Evolutionary conservation across 306 rosid genomes (phyloP), one percentile per base, ranked within the genome.

Genomic region (Prosopis cineraria): DNA sequence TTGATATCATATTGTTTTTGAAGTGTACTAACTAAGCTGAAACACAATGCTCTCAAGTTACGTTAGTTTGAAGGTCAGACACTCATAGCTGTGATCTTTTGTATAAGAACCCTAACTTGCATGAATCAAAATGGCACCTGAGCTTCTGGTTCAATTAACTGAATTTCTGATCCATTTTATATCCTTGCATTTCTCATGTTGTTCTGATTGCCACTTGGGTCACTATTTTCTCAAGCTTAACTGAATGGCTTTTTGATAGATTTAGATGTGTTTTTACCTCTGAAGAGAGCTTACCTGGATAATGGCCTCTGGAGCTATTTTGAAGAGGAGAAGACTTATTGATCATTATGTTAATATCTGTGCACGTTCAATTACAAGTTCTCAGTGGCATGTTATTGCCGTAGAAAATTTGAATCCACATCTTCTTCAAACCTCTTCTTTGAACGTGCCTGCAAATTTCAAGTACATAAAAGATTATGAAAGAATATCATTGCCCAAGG

Each of bases 261-360:
- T 81, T 63, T 64, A 66, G 58, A 81, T 69, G 36, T 34, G 66
- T 17, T 17, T 47, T 65, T 41, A 67, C 25, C 62, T 37, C 34
- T 63, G 77, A 80, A 77, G 76, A 25, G 9, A 44, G 10, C 29
- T 36, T 30, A 73, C 41, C 73, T 73, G 10, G 24, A 63, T 19
- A 77, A 94, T 91, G 97, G 94, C 96, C 25, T 85, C 87, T 1
- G 79, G 81, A 81, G 89, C 94, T 34, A 81, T 94, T 79, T 67
- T 89, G 68, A 83, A 91, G 64, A 83, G 90, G 78, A 91, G 76
- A 53, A 87, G 78, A 14, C 68, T 84, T 50, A 27, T 87, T 73
- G 77, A 83, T 41, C 81, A 76, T 13, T 85, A 83, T 73, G 40
- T 82, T 4, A 82, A 70, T 75, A 29, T 52, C 43, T 83, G 78